A percentile compares a stretch with the other conserved stretches of the same genome.
Conservation (phyloP, 208 protist species). For the Acanthamoeba triangularis region DNA sequence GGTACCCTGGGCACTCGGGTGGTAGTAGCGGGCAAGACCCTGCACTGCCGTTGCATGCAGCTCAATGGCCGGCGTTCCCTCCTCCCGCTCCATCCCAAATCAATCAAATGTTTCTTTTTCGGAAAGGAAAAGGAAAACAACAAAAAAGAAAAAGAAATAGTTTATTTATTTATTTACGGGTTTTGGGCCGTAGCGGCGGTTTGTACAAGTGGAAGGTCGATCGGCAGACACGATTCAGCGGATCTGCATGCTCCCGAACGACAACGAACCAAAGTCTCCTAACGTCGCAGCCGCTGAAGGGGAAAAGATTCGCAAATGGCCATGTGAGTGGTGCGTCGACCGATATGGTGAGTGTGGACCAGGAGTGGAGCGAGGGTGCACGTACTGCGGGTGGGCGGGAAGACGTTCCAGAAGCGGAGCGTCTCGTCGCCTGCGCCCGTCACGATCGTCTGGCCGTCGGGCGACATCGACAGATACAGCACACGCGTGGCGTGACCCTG, state of each 20-base stretch:
- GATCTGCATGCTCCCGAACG: background rate
- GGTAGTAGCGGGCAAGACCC: background rate
- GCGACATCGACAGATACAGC: conserved; percentile 92
- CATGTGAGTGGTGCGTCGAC: background rate
- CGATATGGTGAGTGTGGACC: background rate
- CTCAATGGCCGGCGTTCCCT: background rate
- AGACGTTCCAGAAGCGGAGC: conserved; percentile 95
- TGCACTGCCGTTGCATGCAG: background rate
- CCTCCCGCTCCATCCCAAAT: too few species aligned
- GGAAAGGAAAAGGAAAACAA: too few species aligned
- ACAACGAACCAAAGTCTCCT: background rate
- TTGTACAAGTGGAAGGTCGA: background rate
- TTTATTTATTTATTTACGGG: background rate
- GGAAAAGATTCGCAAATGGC: too few species aligned
- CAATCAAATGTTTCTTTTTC: background rate
- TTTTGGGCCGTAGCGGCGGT: background rate
- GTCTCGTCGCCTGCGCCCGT: conserved; percentile 99
- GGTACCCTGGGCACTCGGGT: background rate
- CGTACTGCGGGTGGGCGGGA: conserved; percentile 33
- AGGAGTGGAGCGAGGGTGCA: background rate
- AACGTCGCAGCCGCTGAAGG: background rate
- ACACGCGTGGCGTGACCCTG: conserved; percentile 82
- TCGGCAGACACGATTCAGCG: background rate
- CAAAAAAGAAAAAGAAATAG: too few species aligned
- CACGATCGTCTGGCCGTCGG: conserved; percentile 93